Percentiles rank a stretch among this genome's conserved stretches.
Conservation (phyloP, 495 filamentous ascomycete genomes). For the Penicillium maclennaniae region DNA sequence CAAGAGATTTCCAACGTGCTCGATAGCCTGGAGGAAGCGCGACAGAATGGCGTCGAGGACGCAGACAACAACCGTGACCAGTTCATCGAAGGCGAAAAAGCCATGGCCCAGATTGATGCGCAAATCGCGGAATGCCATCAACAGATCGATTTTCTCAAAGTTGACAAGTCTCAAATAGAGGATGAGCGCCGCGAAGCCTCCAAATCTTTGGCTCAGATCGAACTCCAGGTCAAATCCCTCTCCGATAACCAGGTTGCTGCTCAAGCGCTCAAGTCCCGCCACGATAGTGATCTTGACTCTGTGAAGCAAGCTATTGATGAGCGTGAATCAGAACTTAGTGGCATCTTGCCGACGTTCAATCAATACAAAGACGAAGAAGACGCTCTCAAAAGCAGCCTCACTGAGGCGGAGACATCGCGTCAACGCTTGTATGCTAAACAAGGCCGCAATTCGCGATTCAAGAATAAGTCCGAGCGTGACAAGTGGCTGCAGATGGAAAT, state of each 20-base stretch:
- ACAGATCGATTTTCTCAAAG: constrained; percentile 76
- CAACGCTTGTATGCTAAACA: constrained; percentile 91
- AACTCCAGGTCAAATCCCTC: constrained; percentile 77
- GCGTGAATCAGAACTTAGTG: constrained; percentile 70
- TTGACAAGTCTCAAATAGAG: constrained; percentile 86
- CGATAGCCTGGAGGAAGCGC: constrained; percentile 76
- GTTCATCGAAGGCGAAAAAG: constrained; percentile 76
- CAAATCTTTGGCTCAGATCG: constrained; percentile 72
- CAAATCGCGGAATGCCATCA: constrained; percentile 76
- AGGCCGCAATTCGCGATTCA: constrained; percentile 83
- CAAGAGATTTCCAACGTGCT: constrained; percentile 69
- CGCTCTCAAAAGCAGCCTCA: constrained; percentile 62
- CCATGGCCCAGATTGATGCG: constrained; percentile 70
- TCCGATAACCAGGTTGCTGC: constrained; percentile 76
- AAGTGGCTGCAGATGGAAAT: constrained; percentile 77
- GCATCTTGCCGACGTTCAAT: constrained; percentile 71
- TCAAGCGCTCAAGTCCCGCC: constrained; percentile 61
- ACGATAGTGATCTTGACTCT: constrained; percentile 69
- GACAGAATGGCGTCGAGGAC: constrained; percentile 75
- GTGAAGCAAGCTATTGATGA: constrained; percentile 69
- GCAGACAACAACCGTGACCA: constrained; percentile 75
- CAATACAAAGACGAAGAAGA: constrained; percentile 69
- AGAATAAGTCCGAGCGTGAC: constrained; percentile 83
- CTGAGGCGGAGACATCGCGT: constrained; percentile 68
- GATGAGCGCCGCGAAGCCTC: constrained; percentile 82